These are phyloP conservation scores for Baudoinia panamericana DNA, from an alignment of 495 filamentous ascomycete genomes.

Conservation along the genomic window DNA sequence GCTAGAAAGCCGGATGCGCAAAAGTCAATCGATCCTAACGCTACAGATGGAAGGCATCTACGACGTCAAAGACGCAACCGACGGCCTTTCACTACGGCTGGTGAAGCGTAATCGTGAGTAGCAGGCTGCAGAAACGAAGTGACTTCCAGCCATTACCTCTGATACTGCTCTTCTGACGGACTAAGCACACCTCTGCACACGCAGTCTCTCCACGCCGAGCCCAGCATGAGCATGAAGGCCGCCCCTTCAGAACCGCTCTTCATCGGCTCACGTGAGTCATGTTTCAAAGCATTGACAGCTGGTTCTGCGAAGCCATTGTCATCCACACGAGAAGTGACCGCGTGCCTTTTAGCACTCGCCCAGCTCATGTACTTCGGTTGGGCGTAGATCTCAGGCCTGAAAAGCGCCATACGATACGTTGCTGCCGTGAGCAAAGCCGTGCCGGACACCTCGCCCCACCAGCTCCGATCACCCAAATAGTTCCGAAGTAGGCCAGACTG, in stretches of 20 bases:
- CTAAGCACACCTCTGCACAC: constrained; percentile 11
- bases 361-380: constrained; percentile 32
- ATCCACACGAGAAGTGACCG: constrained; percentile 28
- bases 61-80: constrained; percentile 2
- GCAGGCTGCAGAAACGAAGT: not conserved
- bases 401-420: constrained; percentile 35
- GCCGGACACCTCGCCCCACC: constrained; percentile 43
- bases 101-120: not conserved
- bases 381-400: constrained; percentile 29
- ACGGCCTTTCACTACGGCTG: constrained; percentile 1
- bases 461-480: constrained; percentile 36
- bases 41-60: constrained; percentile 15
- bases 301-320: constrained; percentile 32
- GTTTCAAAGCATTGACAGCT: constrained; percentile 38
- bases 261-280: constrained; percentile 29
- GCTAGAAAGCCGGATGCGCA: constrained; percentile 11
- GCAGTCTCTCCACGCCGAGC: constrained; percentile 36
- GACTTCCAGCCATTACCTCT: too few relatives aligned
- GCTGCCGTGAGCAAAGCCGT: constrained; percentile 35
- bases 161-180: not conserved
- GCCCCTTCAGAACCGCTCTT: constrained; percentile 36
- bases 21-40: constrained; percentile 11
- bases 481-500: constrained; percentile 37
- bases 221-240: constrained; percentile 36
- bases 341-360: constrained; percentile 34